These are phyloP conservation scores for Cunninghamia lanceolata DNA, from an alignment of 75 land plant genomes.

Conservation along the genomic window DNA sequence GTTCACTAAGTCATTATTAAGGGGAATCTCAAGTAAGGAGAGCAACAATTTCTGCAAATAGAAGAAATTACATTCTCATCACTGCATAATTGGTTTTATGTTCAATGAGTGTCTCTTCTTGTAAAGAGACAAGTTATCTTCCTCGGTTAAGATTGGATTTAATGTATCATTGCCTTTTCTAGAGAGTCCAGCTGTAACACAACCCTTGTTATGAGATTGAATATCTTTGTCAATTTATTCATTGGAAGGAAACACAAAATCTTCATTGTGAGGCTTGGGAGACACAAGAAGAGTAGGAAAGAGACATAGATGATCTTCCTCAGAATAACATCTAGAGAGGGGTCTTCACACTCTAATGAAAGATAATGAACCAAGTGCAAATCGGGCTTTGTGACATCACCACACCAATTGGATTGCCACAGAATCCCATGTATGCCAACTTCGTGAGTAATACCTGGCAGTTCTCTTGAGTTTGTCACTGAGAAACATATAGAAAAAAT, in stretches of 20 bases:
- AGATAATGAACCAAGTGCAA: conserved; percentile 42
- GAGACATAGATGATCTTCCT: conserved; percentile 64
- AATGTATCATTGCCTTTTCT: too few relatives aligned
- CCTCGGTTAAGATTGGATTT: neutral
- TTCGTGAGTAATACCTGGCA: conserved; percentile 80
- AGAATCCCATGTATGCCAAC: conserved; percentile 96
- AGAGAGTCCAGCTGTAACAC: too few relatives aligned
- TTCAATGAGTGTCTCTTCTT: neutral
- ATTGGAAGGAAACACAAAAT: conserved; percentile 16
- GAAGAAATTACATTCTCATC: too few relatives aligned
- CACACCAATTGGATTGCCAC: conserved; percentile 95
- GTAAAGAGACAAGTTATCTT: too few relatives aligned
- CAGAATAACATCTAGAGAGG: conserved; percentile 50
- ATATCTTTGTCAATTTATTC: too few relatives aligned
- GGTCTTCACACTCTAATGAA: conserved; percentile 62
- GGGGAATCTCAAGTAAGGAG: too few relatives aligned
- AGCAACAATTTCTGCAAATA: neutral
- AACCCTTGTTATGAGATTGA: too few relatives aligned
- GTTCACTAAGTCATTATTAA: too few relatives aligned
- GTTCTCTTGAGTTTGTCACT: conserved; percentile 81
- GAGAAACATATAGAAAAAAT: conserved; percentile 66
- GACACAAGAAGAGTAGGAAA: conserved; percentile 75
- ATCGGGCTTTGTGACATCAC: conserved; percentile 65
- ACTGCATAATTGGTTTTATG: neutral
- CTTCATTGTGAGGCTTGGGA: conserved; percentile 71